These are phyloP conservation scores for Aspergillus quadrilineatus DNA, from an alignment of 2,329 filamentous ascomycete species.

Conservation along the genomic window DNA sequence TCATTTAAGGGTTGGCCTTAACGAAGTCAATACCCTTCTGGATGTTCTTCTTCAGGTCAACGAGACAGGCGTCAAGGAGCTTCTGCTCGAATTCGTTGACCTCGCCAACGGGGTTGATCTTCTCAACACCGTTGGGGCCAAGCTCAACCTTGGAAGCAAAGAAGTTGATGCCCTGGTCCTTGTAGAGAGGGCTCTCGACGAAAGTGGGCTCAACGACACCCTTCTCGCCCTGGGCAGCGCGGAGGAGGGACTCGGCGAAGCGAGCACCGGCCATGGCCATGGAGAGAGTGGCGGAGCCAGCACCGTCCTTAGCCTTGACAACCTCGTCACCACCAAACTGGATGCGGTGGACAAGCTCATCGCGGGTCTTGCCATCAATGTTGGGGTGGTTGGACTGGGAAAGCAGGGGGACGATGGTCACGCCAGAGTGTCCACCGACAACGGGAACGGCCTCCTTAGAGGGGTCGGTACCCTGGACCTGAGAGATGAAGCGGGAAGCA, in stretches of 20 bases:
- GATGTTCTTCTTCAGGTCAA: conserved; percentile 74
- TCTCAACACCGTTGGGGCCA: conserved; percentile 91
- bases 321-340: conserved; percentile 99
- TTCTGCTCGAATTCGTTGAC: conserved; percentile 83
- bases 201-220: conserved; percentile 94
- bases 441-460: conserved; percentile 92
- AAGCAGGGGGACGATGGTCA: conserved; percentile 97
- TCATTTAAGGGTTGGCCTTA: conserved; percentile 55
- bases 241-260: conserved; percentile 88
- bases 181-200: conserved; percentile 95
- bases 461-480: conserved; percentile 89
- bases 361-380: conserved; percentile 72
- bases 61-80: conserved; percentile 80
- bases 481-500: conserved; percentile 93
- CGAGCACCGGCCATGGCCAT: conserved; percentile 94
- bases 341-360: conserved; percentile 84
- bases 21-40: conserved; percentile 70
- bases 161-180: conserved; percentile 97
- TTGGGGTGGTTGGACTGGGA: conserved; percentile 86
- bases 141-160: conserved; percentile 95
- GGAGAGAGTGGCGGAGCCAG: conserved; percentile 93
- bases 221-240: conserved; percentile 89
- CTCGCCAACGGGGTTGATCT: conserved; percentile 85
- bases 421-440: conserved; percentile 93
- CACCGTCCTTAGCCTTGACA: conserved; percentile 97